Percentiles rank a stretch among this genome's conserved stretches.
Conservation (phyloP, 2,329 filamentous ascomycete genomes). For the Aaosphaeria pasadenensis region DNA sequence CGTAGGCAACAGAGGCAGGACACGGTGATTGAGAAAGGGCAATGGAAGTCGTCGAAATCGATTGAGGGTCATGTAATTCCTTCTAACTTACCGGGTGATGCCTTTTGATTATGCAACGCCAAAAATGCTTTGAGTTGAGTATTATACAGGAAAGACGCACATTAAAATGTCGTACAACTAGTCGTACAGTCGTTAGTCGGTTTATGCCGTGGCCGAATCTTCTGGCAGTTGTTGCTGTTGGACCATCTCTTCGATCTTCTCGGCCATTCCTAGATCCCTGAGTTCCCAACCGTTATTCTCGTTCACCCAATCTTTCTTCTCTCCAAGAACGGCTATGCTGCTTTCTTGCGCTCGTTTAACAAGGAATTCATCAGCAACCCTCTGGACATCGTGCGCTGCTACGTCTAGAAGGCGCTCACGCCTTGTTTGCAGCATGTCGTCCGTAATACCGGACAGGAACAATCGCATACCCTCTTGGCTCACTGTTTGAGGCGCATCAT, state of each 20-base stretch:
- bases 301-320: slow-evolving; percentile 72
- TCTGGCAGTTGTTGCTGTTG: slow-evolving; percentile 20
- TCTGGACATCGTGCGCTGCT: slow-evolving; percentile 72
- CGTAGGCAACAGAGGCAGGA: slow-evolving; percentile 1
- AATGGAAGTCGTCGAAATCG: background rate
- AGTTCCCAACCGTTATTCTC: slow-evolving; percentile 67
- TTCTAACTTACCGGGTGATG: background rate
- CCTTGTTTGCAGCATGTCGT: slow-evolving; percentile 84
- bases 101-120: slow-evolving; percentile 1
- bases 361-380: slow-evolving; percentile 78
- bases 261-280: slow-evolving; percentile 66
- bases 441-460: slow-evolving; percentile 80
- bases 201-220: slow-evolving; percentile 10
- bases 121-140: slow-evolving; percentile 17
- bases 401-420: slow-evolving; percentile 86
- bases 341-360: slow-evolving; percentile 65
- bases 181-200: background rate
- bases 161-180: slow-evolving; percentile 5
- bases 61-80: slow-evolving; percentile 6
- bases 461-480: slow-evolving; percentile 82
- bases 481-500: slow-evolving; percentile 85
- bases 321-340: slow-evolving; percentile 72
- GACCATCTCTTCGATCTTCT: slow-evolving; percentile 19
- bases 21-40: background rate
- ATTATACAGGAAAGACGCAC: slow-evolving; percentile 15